Conservation (phyloP, 2,329 filamentous ascomycete genomes). For the Venturia oleaginea region DNA sequence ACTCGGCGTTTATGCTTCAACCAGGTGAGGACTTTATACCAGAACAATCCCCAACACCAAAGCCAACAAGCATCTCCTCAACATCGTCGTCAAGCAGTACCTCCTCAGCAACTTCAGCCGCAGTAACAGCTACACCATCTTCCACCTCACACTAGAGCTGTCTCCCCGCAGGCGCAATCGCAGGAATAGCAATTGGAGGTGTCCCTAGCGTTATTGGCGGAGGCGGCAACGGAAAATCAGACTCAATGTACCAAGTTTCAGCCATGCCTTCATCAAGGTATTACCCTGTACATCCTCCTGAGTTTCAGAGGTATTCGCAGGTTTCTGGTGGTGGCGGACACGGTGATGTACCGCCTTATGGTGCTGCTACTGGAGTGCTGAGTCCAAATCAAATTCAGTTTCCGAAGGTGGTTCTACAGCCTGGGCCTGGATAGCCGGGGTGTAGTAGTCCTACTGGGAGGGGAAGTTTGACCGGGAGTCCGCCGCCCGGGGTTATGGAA, state of each 20-base stretch:
- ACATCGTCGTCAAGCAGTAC: constrained; percentile 12
- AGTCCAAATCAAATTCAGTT: not conserved
- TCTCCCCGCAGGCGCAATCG: constrained; percentile 33
- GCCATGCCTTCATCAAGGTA: not conserved
- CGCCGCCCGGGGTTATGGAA: not conserved
- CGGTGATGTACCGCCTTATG: not conserved
- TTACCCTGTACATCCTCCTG: not conserved
- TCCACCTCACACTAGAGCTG: constrained; percentile 14
- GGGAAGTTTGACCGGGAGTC: not conserved
- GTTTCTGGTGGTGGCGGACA: not conserved
- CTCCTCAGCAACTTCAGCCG: constrained; percentile 8
- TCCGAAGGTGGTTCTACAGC: not conserved
- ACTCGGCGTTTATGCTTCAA: constrained; percentile 22
- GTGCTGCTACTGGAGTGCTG: not conserved
- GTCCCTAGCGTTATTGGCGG: constrained; percentile 22
- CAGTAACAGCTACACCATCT: constrained; percentile 10
- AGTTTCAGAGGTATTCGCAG: not conserved
- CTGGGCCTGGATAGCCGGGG: not conserved
- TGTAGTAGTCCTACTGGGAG: not conserved
- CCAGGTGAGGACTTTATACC: constrained; percentile 24
- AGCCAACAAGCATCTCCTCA: constrained; percentile 16
- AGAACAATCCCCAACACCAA: constrained; percentile 19
- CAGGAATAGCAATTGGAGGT: constrained; percentile 53
- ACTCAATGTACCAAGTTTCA: constrained; percentile 5
- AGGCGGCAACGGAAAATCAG: not conserved